A percentile compares a stretch with the other conserved stretches of the same genome.
phyloP scores from a whole-genome alignment of 352 stramenopile species.

The Globisporangium cylindrosporum region DNA sequence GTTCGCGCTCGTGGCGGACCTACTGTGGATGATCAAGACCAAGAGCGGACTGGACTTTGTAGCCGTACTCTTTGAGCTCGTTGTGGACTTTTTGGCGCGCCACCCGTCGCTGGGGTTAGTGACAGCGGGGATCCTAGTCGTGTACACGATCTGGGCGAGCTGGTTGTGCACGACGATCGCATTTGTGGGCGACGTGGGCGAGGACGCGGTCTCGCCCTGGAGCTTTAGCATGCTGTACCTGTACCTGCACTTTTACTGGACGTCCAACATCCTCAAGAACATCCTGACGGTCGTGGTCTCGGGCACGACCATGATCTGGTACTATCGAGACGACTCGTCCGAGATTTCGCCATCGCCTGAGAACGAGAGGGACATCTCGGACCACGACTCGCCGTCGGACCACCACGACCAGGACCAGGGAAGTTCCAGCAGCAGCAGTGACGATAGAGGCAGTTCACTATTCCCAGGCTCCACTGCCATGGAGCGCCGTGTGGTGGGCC shows the following conservation, averaged over 20 bases:
- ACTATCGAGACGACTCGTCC: conserved; percentile 73
- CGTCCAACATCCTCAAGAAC: conserved; percentile 84
- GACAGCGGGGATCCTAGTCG: conserved; percentile 43
- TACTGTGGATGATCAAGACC: conserved; percentile 67
- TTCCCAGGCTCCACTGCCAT: conserved; percentile 15
- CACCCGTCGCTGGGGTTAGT: conserved; percentile 59
- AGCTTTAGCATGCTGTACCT: conserved; percentile 68
- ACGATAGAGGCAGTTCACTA: conserved; percentile 7
- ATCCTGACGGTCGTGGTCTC: conserved; percentile 77
- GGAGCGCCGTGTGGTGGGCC: conserved; percentile 60
- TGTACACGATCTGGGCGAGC: conserved; percentile 73
- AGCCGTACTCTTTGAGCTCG: conserved; percentile 79
- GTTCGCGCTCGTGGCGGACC: conserved; percentile 44
- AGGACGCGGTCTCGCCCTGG: conserved; percentile 49
- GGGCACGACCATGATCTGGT: conserved; percentile 83
- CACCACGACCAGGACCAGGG: background rate
- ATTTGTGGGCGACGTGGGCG: conserved; percentile 42
- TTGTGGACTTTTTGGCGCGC: conserved; percentile 58
- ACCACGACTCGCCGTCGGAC: conserved; percentile 32
- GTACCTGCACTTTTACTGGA: conserved; percentile 88
- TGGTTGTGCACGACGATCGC: conserved; percentile 82
- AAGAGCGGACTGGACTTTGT: conserved; percentile 78
- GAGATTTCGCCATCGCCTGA: conserved; percentile 42
- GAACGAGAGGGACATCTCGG: conserved; percentile 28
- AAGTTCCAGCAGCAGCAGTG: conserved; percentile 10